phyloP scores from a whole-genome alignment of 2,329 filamentous ascomycete species.

The Botrytis galanthina region DNA sequence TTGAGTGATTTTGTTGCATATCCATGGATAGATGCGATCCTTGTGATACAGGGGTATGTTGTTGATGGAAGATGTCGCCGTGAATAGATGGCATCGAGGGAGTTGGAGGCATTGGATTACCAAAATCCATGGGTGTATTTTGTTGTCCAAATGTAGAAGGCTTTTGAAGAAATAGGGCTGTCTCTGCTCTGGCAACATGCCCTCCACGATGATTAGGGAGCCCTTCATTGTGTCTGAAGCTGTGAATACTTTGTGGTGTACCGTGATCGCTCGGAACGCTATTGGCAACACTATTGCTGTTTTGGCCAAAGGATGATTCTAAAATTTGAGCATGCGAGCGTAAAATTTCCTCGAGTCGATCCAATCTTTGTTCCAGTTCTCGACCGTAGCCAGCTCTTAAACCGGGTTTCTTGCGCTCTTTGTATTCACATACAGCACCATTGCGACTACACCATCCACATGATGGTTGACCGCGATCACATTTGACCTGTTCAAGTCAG shows the following conservation, averaged over 20 bases:
- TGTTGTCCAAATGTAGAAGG: constrained; percentile 49
- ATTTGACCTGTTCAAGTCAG: constrained; percentile 57
- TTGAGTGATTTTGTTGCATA: constrained; percentile 39
- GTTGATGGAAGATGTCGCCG: constrained; percentile 48
- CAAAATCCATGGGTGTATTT: constrained; percentile 51
- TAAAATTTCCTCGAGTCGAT: constrained; percentile 66
- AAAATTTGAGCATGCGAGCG: constrained; percentile 65
- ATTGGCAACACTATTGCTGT: constrained; percentile 34
- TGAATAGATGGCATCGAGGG: constrained; percentile 46
- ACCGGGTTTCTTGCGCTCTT: constrained; percentile 66
- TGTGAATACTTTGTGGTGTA: constrained; percentile 50
- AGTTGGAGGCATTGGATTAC: constrained; percentile 44
- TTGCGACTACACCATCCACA: constrained; percentile 68
- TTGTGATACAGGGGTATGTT: constrained; percentile 17
- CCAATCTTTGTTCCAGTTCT: constrained; percentile 69
- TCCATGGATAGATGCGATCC: constrained; percentile 11
- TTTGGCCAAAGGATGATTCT: constrained; percentile 50
- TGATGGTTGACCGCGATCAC: constrained; percentile 71
- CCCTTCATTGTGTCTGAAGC: constrained; percentile 52
- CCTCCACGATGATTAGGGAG: constrained; percentile 30
- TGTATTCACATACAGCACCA: constrained; percentile 63
- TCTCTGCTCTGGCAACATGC: constrained; percentile 52
- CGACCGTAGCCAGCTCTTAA: constrained; percentile 65
- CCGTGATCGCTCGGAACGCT: constrained; percentile 56
- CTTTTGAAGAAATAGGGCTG: constrained; percentile 61